These are phyloP conservation scores for Royoungia palumana DNA, from an alignment of 768 basidiomycete genomes.

Conservation along the genomic window DNA sequence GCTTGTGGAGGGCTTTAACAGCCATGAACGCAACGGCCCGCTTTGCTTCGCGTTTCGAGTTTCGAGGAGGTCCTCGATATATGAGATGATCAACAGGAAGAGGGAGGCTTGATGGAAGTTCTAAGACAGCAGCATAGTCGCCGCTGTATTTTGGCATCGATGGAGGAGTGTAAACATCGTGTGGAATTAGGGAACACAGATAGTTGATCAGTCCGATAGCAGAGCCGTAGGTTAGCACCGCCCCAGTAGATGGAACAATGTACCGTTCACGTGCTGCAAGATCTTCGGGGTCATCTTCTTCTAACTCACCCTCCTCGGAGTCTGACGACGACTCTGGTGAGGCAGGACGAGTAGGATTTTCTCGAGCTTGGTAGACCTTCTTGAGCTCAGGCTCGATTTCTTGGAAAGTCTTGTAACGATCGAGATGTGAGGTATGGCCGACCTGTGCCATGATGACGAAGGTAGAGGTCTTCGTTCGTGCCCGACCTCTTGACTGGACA, in stretches of 20 bases:
- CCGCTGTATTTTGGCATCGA: slow-evolving; percentile 61
- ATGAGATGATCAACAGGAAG: slow-evolving; percentile 51
- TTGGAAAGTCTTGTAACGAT: slow-evolving; percentile 56
- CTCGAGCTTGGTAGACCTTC: slow-evolving; percentile 54
- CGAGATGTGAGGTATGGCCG: slow-evolving; percentile 50
- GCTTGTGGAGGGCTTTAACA: slow-evolving; percentile 60
- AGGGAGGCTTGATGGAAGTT: slow-evolving; percentile 65
- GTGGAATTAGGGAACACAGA: slow-evolving; percentile 75
- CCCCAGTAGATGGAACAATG: slow-evolving; percentile 67
- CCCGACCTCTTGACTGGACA: slow-evolving; percentile 85
- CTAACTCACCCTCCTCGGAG: slow-evolving; percentile 35
- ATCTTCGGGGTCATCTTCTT: slow-evolving; percentile 52
- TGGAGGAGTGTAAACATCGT: slow-evolving; percentile 62
- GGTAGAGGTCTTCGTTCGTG: slow-evolving; percentile 69
- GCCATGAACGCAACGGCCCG: slow-evolving; percentile 80
- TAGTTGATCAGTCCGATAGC: slow-evolving; percentile 67
- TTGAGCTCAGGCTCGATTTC: slow-evolving; percentile 64
- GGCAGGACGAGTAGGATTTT: slow-evolving; percentile 30
- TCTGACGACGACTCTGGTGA: slow-evolving; percentile 26
- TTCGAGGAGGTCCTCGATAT: slow-evolving; percentile 56
- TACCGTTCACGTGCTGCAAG: slow-evolving; percentile 68
- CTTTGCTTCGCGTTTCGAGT: slow-evolving; percentile 77
- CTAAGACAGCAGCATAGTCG: slow-evolving; percentile 55
- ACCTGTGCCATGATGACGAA: slow-evolving; percentile 81
- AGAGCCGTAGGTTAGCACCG: slow-evolving; percentile 75